Base-by-base conservation (phyloP, 352 stramenopile species). In the Pythium sp. region DNA sequence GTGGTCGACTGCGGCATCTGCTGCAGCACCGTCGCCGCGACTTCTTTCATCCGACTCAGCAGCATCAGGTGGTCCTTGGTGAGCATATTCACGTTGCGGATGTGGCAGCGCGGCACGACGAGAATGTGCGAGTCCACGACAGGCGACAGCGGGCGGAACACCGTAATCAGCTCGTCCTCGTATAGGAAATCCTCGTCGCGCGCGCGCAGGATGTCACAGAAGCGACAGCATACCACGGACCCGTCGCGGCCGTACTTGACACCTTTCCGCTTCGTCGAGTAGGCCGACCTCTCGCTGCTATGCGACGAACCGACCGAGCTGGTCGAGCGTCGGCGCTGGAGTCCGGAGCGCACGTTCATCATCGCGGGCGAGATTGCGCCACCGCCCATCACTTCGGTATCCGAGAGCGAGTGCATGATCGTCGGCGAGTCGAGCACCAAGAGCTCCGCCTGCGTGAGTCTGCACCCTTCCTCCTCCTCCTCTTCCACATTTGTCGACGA, bases 1-100 rank as follows among this genome's bases (percentile, higher is more conserved):
- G 1, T 73, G 5, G 61, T 53, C 8, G 36, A 43, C 36, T 38
- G 62, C 18, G 56, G 66, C 54, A 58, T 41, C 49, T 68, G 41
- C 28, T 64, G 43, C 18, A 95, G 73, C 14, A 95, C 78, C 14
- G 70, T 67, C 49, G 75, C 69, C 3, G 86, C 88, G 55, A 93
- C 82, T 54, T 84, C 72, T 34, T 82, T 82, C 88, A 95, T 95
- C 26, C 73, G 82, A 36, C 74, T 64, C 11, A 95, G 80, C 53
- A 95, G 77, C 47, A 76, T 67, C 22, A 78, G 64, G 66, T 95
- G 79, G n/a, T 81, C 65, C 0, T 70, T 58, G 4, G 83, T 92
- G 32, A 95, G 77, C 58, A 87, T 79, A 70, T 94, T 95, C 43
- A 95, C 84, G 72, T 95, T 94, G 51, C 86, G 88, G 51, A 95